Base-by-base conservation (phyloP, 2,329 filamentous ascomycete species). In the Cladosporium oxysporum region DNA sequence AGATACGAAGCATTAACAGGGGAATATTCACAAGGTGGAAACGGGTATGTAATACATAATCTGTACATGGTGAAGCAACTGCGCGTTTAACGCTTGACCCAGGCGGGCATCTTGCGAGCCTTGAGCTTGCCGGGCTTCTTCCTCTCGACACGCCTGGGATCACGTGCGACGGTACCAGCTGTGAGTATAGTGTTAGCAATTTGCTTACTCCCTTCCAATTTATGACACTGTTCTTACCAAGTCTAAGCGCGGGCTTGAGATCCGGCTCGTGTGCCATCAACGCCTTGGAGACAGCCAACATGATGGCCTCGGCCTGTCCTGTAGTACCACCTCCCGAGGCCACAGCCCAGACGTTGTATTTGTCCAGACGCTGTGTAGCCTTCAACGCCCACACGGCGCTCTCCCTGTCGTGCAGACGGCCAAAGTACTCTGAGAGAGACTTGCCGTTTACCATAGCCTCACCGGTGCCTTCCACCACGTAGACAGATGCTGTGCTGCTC, bases 81-180 rank as follows among this genome's bases (percentile, higher is more conserved):
- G 58, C 47, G 58, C 49, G 57, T 44, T 69, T 72, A 89, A 78
- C 87, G 84, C 88, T 97, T 98, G 85, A 98, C 93, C 95, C 96
- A 99, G 74, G 95, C 87, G 67, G 94, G 94, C 88, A 91, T 96
- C 88, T 99, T 99, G 81, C 95, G 91, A 66, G 95, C 94, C 86
- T 99, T 99, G 82, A 96, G 81, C 76, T 92, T 92, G 72, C 95
- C 96, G 66, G 92, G 88, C 87, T 99, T 98, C 89, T 99, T 99
- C 79, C 95, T 94, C 83, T 99, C 95, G 72, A 99, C 96, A 76
- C 85, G 89, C 82, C 94, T 92, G 66, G 90, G 87, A 82, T 99
- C 94, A 76, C 94, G 90, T 62, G 93, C 96, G 70, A 99, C 87
- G 79, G 91, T 93, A 69, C 96, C 96, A 77, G 94, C 95, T 99